Conservation (phyloP, 192 early-diverging fungal genomes). For the Pecoramyces ruminantium region DNA sequence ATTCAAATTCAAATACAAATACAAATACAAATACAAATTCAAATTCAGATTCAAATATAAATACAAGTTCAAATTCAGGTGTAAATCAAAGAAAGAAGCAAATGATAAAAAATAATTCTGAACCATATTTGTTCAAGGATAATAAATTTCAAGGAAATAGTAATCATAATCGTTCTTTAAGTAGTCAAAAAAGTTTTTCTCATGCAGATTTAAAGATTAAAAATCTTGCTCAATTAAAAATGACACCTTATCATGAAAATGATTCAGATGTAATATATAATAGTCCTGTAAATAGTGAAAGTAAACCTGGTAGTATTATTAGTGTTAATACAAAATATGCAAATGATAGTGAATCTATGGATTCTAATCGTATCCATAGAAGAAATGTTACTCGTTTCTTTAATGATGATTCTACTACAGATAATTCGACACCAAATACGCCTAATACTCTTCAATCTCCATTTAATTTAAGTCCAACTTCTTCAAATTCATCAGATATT, state of each 20-base stretch:
- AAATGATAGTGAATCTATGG: not conserved
- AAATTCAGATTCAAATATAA: no score
- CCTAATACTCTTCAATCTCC: not conserved
- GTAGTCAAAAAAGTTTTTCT: not conserved
- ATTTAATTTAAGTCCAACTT: not conserved
- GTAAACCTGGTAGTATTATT: not conserved
- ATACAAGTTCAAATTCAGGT: no score
- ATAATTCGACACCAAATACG: not conserved
- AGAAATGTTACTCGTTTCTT: not conserved
- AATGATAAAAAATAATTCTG: not conserved
- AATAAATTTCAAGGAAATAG: not conserved
- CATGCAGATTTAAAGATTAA: not conserved
- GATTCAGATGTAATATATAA: not conserved
- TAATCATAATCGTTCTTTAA: not conserved
- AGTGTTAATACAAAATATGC: not conserved
- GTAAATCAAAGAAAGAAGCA: no score
- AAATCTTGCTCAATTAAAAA: not conserved
- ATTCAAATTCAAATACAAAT: no score
- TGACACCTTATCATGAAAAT: not conserved
- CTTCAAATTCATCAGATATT: not conserved
- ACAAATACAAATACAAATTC: no score
- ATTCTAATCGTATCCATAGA: not conserved
- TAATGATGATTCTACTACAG: not conserved
- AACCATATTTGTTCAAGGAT: not conserved
- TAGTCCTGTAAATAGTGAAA: not conserved